These are phyloP conservation scores for Talaromyces marneffei DNA, from an alignment of 2,329 filamentous ascomycete species.

Conservation along the genomic window DNA sequence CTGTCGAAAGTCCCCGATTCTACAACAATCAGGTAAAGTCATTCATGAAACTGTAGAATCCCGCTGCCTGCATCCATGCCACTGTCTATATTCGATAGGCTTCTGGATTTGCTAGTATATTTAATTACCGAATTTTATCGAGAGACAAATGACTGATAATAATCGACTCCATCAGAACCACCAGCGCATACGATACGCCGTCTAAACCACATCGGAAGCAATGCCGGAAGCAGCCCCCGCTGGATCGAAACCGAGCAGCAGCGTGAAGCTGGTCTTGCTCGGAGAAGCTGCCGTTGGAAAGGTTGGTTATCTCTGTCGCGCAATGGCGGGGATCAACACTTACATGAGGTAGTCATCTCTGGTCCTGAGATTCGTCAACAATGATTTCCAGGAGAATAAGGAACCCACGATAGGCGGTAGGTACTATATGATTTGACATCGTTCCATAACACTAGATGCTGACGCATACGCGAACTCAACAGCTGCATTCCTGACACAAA, in stretches of 20 bases:
- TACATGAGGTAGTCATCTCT: conserved; percentile 68
- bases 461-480: conserved; percentile 7
- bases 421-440: conserved; percentile 8
- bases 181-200: not conserved
- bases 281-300: conserved; percentile 98
- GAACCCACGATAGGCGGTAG: conserved; percentile 97
- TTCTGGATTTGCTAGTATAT: not conserved
- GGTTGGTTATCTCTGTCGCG: conserved; percentile 46
- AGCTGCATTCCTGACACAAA: conserved; percentile 98
- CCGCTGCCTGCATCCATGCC: not conserved
- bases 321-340: conserved; percentile 11
- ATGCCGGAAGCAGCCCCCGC: conserved; percentile 67
- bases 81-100: not conserved
- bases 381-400: conserved; percentile 99
- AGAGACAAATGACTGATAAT: not conserved
- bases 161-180: not conserved
- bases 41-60: not conserved
- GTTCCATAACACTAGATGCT: not conserved
- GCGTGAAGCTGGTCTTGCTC: conserved; percentile 96
- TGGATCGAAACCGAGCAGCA: conserved; percentile 85
- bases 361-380: conserved; percentile 97
- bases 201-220: conserved; percentile 6
- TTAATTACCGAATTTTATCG: not conserved
- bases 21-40: not conserved
- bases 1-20: not conserved